These are phyloP conservation scores for Nidularia pulvinata DNA, from an alignment of 768 basidiomycete species.

Conservation along the genomic window DNA sequence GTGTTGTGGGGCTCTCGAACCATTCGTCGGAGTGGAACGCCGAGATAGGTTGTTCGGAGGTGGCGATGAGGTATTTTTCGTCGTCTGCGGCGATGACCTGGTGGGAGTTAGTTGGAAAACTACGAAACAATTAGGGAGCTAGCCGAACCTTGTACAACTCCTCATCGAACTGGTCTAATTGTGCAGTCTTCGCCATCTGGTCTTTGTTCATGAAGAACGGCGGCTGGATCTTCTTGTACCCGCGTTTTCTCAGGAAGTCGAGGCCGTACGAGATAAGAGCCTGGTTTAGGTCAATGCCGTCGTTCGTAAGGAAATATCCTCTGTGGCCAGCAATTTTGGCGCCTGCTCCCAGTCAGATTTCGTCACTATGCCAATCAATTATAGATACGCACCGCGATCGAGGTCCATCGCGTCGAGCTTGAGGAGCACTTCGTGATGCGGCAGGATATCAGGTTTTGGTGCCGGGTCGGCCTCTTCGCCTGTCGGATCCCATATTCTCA, in stretches of 20 bases:
- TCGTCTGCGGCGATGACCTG: conserved; percentile 88
- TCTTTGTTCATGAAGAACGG: conserved; percentile 99
- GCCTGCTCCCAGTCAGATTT: no score
- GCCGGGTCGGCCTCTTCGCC: conserved; percentile 73
- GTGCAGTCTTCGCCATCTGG: conserved; percentile 96
- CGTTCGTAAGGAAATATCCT: conserved; percentile 95
- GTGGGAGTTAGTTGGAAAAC: not conserved
- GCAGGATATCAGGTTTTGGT: conserved; percentile 75
- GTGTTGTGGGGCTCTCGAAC: conserved; percentile 91
- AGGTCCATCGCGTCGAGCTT: conserved; percentile 96
- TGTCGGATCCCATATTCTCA: conserved; percentile 86
- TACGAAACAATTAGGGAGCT: not conserved
- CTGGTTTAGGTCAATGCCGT: conserved; percentile 97
- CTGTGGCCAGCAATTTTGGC: conserved; percentile 94
- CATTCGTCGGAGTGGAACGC: conserved; percentile 96
- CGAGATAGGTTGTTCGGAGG: conserved; percentile 98
- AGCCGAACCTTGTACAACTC: conserved; percentile 92
- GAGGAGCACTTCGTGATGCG: conserved; percentile 97
- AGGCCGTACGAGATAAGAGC: conserved; percentile 94
- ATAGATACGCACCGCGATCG: conserved; percentile 63
- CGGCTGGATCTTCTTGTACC: conserved; percentile 94
- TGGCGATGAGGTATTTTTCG: conserved; percentile 99
- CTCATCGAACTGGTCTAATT: conserved; percentile 98
- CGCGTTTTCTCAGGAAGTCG: conserved; percentile 81
- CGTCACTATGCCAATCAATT: no score